Base-by-base conservation (phyloP, 1,284 basidiomycete genomes). In the Sporisorium reilianum region DNA sequence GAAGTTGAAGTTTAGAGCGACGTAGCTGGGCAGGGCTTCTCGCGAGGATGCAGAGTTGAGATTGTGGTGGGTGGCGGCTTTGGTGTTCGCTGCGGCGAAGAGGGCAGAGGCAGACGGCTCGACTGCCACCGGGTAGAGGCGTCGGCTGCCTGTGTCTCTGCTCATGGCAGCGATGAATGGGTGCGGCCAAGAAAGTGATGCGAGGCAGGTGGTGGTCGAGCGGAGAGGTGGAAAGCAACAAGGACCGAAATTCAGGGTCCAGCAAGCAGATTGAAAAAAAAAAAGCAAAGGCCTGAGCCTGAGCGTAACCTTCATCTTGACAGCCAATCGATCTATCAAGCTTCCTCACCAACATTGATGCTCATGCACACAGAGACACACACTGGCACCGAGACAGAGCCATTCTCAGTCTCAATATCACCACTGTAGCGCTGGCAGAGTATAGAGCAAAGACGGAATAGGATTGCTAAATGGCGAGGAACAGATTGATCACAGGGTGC, bases 1-100 rank as follows among this genome's bases (percentile, higher is more conserved):
- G 61, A 75, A 75, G 60, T 75, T 75, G 60, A 70, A 75, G 54
- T 62, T 66, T 20, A 75, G 42, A 0, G 72, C 59, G 10, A 70
- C 62, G 45, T 64, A 62, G 46, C 36, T 52, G 4, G 67, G 60
- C 22, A 60, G 58, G 20, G 51, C n/a, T 26, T 46, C 28, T 34
- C 41, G 23, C n/a, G 11, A 14, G 14, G 11, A 28, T 28, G 26
- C 36, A 25, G 49, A 38, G 61, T 55, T 32, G 23, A 16, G n/a
- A 20, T 45, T 41, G 20, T 36, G 14, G 36, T 30, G 45, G 30
- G n/a, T 25, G 11, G 8, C 40, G 12, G 40, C 11, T 14, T 69
- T 45, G 3, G 60, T 52, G 1, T 18, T 38, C 9, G 55, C 40
- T 34, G 49, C 20, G n/a, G n/a, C n/a, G 16, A 68, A 49, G 5